phyloP scores from a whole-genome alignment of 2,329 filamentous ascomycete species.

The Stachybotrys chlorohalonatus region DNA sequence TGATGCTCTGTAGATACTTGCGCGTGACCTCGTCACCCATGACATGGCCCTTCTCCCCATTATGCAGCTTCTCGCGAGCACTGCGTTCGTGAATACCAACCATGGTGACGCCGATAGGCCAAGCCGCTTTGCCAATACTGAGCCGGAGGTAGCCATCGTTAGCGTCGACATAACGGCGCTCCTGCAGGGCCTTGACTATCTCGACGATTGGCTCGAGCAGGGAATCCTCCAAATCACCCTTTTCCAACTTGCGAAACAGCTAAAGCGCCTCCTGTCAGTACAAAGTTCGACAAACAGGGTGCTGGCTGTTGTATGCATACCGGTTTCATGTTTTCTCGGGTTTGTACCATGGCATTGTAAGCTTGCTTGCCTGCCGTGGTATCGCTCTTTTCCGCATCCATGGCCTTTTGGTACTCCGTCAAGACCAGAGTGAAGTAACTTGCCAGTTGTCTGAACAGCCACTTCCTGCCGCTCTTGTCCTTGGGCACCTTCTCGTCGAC shows the following conservation, averaged over 20 bases:
- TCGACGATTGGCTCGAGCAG: slow-evolving; percentile 78
- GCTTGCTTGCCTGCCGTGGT: slow-evolving; percentile 76
- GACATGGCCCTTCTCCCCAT: slow-evolving; percentile 82
- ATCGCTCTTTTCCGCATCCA: slow-evolving; percentile 54
- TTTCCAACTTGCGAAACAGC: slow-evolving; percentile 85
- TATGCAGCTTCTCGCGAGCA: slow-evolving; percentile 88
- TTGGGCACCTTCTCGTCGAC: slow-evolving; percentile 53
- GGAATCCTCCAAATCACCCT: slow-evolving; percentile 66
- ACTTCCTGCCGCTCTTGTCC: slow-evolving; percentile 56
- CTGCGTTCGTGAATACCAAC: slow-evolving; percentile 98
- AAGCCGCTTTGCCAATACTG: slow-evolving; percentile 93
- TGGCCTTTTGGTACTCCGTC: slow-evolving; percentile 72
- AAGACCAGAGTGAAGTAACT: slow-evolving; percentile 98
- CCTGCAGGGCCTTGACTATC: slow-evolving; percentile 85
- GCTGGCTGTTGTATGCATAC: slow-evolving; percentile 23
- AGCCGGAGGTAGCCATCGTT: slow-evolving; percentile 91
- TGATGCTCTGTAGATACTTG: slow-evolving; percentile 96
- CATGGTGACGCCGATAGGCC: slow-evolving; percentile 99
- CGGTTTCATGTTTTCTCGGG: slow-evolving; percentile 78
- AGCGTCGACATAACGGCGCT: slow-evolving; percentile 86
- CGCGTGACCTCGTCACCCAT: slow-evolving; percentile 94
- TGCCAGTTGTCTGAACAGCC: slow-evolving; percentile 78
- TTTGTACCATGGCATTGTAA: slow-evolving; percentile 76
- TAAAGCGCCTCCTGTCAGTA: slow-evolving; percentile 11
- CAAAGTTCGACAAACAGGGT: not conserved